Percentiles rank a stretch among this genome's conserved stretches.
Evolutionary conservation across 805 yeast genomes (phyloP).

Genomic region (Metschnikowia sp.): DNA sequence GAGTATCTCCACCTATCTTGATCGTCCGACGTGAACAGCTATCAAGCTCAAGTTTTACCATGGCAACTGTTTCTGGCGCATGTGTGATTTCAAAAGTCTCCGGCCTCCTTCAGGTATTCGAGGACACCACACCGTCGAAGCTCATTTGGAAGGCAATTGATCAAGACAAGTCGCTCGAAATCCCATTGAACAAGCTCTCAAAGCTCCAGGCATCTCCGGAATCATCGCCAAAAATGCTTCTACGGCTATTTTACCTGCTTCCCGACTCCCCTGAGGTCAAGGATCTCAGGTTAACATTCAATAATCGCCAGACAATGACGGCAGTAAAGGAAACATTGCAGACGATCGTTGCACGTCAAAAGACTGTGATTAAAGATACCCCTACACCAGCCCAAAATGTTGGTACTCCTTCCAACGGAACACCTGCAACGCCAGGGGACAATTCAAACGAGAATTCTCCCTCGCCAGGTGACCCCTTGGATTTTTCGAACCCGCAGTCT

Average conservation of each 20-base stretch:
- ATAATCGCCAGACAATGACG: conserved; percentile 73
- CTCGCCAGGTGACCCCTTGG: conserved; percentile 16
- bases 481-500: conserved; percentile 24
- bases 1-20: neutral
- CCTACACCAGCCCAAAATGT: conserved; percentile 7
- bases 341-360: conserved; percentile 63
- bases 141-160: conserved; percentile 60
- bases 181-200: conserved; percentile 34
- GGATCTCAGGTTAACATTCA: conserved; percentile 53
- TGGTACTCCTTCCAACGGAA: conserved; percentile 1
- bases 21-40: too few relatives aligned
- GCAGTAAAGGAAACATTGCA: conserved; percentile 64
- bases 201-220: conserved; percentile 69
- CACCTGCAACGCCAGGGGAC: conserved; percentile 24
- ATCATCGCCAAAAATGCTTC: conserved; percentile 60
- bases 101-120: conserved; percentile 54
- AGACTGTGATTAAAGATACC: conserved; percentile 46
- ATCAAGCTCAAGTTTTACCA: neutral
- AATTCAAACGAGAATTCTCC: conserved; percentile 20
- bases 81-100: conserved; percentile 52
- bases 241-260: conserved; percentile 50
- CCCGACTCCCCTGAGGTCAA: conserved; percentile 31
- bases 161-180: conserved; percentile 29
- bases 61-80: conserved; percentile 43
- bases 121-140: conserved; percentile 54